Evolutionary conservation across 345 rosid genomes (phyloP).

Genomic region (Lagerstroemia speciosa): DNA sequence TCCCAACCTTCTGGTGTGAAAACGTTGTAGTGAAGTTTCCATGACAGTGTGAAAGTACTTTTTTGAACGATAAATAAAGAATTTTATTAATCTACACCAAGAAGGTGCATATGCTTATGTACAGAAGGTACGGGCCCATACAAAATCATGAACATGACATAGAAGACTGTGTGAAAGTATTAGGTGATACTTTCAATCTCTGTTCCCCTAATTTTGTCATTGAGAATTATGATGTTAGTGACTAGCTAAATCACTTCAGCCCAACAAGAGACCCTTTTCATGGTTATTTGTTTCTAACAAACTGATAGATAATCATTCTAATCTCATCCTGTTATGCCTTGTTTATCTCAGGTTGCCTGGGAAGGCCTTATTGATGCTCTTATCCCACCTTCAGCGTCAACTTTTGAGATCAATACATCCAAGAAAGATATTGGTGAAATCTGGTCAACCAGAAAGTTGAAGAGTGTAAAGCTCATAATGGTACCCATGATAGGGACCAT

Average conservation of each 20-base stretch:
- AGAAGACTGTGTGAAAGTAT: not conserved
- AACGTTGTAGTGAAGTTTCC: not conserved
- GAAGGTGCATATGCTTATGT: too few species aligned
- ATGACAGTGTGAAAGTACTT: not conserved
- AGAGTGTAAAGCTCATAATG: conserved; percentile 49
- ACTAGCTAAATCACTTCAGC: not conserved
- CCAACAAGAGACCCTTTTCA: not conserved
- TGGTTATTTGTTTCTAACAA: not conserved
- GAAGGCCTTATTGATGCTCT: conserved; percentile 50
- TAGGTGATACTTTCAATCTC: not conserved
- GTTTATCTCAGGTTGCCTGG: conserved; percentile 45
- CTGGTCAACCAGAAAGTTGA: conserved; percentile 20
- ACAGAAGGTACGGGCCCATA: too few species aligned
- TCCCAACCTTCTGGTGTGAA: not conserved
- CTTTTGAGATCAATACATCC: conserved; percentile 9
- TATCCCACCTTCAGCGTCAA: conserved; percentile 17
- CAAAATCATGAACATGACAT: too few species aligned
- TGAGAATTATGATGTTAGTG: not conserved
- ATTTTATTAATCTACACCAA: too few species aligned
- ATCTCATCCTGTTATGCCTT: not conserved
- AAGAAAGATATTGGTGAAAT: conserved; percentile 14
- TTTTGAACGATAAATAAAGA: too few species aligned
- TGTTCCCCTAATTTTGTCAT: not conserved
- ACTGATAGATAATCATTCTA: not conserved
- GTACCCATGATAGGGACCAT: conserved; percentile 39